phyloP scores from a whole-genome alignment of 345 rosid species.

The Toxicodendron radicans region DNA sequence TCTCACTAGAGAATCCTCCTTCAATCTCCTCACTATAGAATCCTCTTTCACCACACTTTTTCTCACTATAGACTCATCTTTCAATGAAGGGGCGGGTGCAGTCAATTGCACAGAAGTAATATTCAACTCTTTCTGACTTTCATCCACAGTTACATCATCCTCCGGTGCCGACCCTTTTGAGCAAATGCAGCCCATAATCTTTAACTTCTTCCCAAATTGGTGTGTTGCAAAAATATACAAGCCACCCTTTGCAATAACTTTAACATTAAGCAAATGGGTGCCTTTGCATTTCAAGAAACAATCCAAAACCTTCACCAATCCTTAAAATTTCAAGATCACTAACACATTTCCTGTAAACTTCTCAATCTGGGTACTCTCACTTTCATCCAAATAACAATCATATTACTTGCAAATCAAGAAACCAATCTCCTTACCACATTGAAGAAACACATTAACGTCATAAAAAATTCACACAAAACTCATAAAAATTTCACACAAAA shows the following conservation, averaged over 20 bases:
- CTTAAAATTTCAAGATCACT: neutral
- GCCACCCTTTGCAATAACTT: conserved; percentile 11
- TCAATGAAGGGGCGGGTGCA: conserved; percentile 48
- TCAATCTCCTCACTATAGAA: conserved; percentile 20
- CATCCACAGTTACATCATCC: conserved; percentile 27
- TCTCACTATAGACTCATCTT: conserved; percentile 37
- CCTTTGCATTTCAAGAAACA: conserved; percentile 12
- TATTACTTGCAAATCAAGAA: neutral
- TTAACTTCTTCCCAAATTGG: neutral
- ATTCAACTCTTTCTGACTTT: conserved; percentile 35
- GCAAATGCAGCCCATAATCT: conserved; percentile 88
- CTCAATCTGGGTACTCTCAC: conserved; percentile 8
- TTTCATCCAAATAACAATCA: conserved; percentile 8
- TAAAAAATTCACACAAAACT: neutral
- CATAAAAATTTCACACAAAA: neutral
- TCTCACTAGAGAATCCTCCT: conserved; percentile 18
- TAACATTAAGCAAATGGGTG: conserved; percentile 22
- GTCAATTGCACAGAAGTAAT: conserved; percentile 57
- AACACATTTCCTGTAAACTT: neutral
- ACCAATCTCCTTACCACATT: neutral
- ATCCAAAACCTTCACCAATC: conserved; percentile 11
- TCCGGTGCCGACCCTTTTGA: conserved; percentile 65
- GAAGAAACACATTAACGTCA: neutral
- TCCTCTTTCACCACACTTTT: conserved; percentile 33
- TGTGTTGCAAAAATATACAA: conserved; percentile 15